Evolutionary conservation across 345 rosid genomes (phyloP), one percentile per base, ranked within the genome.

Genomic region (Gynandropsis gynandra): DNA sequence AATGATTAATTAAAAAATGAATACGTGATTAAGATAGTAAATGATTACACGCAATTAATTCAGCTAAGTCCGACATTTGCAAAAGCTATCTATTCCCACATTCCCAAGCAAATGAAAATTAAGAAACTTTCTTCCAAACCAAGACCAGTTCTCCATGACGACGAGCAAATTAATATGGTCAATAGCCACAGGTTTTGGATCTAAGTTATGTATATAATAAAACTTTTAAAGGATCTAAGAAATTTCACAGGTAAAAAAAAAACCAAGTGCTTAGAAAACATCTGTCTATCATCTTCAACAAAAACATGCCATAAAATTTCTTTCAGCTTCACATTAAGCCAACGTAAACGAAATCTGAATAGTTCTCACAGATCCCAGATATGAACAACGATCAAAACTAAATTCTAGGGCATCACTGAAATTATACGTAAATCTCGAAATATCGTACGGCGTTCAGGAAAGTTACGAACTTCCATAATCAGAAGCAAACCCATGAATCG

Each of bases 21-120:
- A 46, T 5, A 24, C 29, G 5, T 24, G 29, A 24, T 24, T 24
- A 24, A 24, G 29, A 24, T 24, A 13, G 20, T 24, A 1, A 39
- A 65, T 15, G 15, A 52, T 58, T 21, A 57, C 54, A 64, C 69
- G 70, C 60, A 52, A 65, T 32, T 47, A 52, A 65, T 32, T 47
- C 38, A 40, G 16, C 29, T 24, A 24, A 24, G 2, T 24, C 29
- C 29, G 29, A 24, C 29, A 24, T 24, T 24, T 5, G 29, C 29
- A 24, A 5, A 24, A 24, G 29, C 29, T 24, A 24, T 24, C 29
- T 24, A 24, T 24, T 24, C 5, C 29, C 29, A 5, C 29, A 24
- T 24, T 24, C 4, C 29, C 29, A 24, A 24, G 29, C 29, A 24
- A 24, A 24, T 24, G 29, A 24, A 24, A 24, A 24, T 2, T 24